These are phyloP conservation scores for Carallia pectinifolia DNA, from an alignment of 345 rosid species.

Conservation along the genomic window DNA sequence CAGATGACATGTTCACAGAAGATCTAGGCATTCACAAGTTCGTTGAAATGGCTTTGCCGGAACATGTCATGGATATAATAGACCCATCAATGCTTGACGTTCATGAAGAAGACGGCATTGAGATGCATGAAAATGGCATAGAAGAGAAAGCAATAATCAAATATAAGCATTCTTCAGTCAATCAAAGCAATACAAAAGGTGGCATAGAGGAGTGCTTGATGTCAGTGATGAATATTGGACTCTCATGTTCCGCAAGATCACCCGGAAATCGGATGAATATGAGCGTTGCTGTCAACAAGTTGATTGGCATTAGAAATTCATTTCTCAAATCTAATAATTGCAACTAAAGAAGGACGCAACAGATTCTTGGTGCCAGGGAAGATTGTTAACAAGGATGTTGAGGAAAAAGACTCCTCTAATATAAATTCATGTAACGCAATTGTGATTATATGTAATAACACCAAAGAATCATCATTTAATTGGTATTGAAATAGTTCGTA, in stretches of 20 bases:
- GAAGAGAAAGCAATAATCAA: conserved; percentile 8
- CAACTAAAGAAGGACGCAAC: background rate
- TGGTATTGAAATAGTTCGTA: too few species aligned
- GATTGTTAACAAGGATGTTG: too few species aligned
- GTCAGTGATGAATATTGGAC: conserved; percentile 22
- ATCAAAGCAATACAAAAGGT: background rate
- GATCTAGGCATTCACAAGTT: conserved; percentile 14
- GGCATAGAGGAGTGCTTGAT: conserved; percentile 7
- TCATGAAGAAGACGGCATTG: conserved; percentile 5
- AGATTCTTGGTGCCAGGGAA: conserved; percentile 2
- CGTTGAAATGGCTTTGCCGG: conserved; percentile 18
- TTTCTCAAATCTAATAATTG: conserved; percentile 3
- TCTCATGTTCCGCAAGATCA: conserved; percentile 15
- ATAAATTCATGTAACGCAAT: too few species aligned
- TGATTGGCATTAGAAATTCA: conserved; percentile 14
- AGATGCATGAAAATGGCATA: background rate
- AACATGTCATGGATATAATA: conserved; percentile 16
- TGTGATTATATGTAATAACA: too few species aligned
- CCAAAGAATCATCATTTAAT: too few species aligned
- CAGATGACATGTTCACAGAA: conserved; percentile 26
- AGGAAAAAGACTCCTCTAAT: too few species aligned
- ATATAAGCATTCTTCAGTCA: background rate
- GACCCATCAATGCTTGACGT: conserved; percentile 19
- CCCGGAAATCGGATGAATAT: conserved; percentile 11
- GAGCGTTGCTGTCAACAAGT: conserved; percentile 21